Evolutionary conservation across 106 monocot species (phyloP), one percentile per base, ranked within the genome.

Genomic region (Gastrodia elata): DNA sequence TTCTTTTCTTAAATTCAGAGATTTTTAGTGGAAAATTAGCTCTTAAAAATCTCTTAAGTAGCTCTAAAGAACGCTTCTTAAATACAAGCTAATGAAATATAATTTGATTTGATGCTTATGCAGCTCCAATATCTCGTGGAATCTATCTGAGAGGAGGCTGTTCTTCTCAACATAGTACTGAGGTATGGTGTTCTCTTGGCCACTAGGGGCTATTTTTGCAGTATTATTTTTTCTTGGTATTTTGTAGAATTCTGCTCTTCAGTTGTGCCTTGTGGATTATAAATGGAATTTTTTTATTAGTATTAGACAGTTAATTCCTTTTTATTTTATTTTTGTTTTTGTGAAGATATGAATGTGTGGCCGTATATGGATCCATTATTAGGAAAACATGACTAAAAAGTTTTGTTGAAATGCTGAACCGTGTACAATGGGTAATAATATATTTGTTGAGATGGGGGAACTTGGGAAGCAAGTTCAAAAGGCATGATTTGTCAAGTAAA

Each of bases 81-180:
- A 11, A 15, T 46, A 64, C 9, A 33, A 58, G 6, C 26, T 58
- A 8, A 58, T 22, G 57, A 58, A 64, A 64, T 33, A 32, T 56
- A 22, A 56, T 7, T 56, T 3, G 24, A 27, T 43, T 43, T 25
- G 25, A 44, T 67, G 64, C 67, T 77, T 30, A 30, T 84, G 76
- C 80, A 96, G 96, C 34, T 82, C 88, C 92, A 74, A 81, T 74
- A 70, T 83, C 79, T 34, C 81, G 96, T 52, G 96, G 96, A 68
- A 90, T 96, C 73, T 96, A 96, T 84, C 87, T 96, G 61, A 85
- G 96, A 73, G 92, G 79, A 38, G 71, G 76, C 68, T 77, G 36
- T 90, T 70, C 86, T 65, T 89, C 84, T 77, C 82, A 72, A 58
- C 83, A 88, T 75, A 68, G 79, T 38, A 90, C 83, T 80, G 96